These are phyloP conservation scores for Olyra latifolia DNA, from an alignment of 176 grass and related monocot species.

Conservation along the genomic window DNA sequence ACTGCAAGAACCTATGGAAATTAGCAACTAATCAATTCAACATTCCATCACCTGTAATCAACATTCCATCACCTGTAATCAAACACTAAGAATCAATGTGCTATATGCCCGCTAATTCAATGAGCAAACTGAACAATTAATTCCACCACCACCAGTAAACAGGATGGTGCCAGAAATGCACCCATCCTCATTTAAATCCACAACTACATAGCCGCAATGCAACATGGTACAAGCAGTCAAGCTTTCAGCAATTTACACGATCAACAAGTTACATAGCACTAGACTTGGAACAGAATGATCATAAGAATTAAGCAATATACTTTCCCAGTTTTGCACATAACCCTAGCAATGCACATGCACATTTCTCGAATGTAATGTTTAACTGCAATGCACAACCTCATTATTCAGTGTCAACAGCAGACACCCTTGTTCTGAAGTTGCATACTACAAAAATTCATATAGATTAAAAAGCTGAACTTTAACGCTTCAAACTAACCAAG, in stretches of 20 bases:
- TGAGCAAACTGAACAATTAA: neutral
- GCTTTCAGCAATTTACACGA: neutral
- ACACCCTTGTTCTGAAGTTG: neutral
- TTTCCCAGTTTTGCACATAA: neutral
- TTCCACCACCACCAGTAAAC: neutral
- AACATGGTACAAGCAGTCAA: neutral
- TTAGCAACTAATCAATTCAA: constrained; percentile 59
- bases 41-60: constrained; percentile 32
- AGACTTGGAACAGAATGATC: neutral
- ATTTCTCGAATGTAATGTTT: neutral
- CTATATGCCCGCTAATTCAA: neutral
- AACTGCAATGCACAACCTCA: neutral
- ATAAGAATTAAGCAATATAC: neutral
- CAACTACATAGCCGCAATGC: neutral
- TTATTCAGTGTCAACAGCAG: neutral
- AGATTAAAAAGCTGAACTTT: neutral
- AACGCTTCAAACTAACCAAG: neutral
- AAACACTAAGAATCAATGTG: constrained; percentile 5
- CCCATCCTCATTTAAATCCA: neutral
- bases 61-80: constrained; percentile 30
- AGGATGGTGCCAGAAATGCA: neutral
- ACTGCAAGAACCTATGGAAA: constrained; percentile 93
- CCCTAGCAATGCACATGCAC: neutral
- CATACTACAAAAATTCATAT: neutral
- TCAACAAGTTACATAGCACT: neutral